phyloP scores from a whole-genome alignment of 192 early-diverging fungal species.

The Chytriomyces confervae region DNA sequence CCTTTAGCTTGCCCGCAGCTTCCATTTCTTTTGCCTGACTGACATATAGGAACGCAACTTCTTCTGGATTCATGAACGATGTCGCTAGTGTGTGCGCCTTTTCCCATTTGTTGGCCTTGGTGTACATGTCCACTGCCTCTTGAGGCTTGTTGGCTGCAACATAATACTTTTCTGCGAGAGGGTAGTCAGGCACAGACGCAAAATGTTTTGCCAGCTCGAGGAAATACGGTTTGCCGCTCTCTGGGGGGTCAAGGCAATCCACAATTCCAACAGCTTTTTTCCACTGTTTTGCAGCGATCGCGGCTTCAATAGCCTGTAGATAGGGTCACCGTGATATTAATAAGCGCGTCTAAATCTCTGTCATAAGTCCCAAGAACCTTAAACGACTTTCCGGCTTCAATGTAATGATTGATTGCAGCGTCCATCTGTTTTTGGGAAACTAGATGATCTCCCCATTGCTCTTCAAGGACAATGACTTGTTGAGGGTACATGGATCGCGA shows the following conservation, averaged over 20 bases:
- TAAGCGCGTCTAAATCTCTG: neutral
- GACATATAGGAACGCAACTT: slow-evolving; percentile 63
- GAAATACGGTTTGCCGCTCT: slow-evolving; percentile 57
- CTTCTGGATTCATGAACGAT: slow-evolving; percentile 63
- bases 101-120: slow-evolving; percentile 64
- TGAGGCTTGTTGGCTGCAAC: slow-evolving; percentile 61
- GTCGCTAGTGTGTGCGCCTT: slow-evolving; percentile 66
- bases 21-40: slow-evolving; percentile 68
- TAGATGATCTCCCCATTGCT: slow-evolving; percentile 73
- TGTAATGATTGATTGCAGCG: slow-evolving; percentile 71
- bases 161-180: slow-evolving; percentile 64
- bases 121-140: slow-evolving; percentile 72
- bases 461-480: slow-evolving; percentile 64
- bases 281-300: slow-evolving; percentile 53
- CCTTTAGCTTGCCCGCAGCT: slow-evolving; percentile 59
- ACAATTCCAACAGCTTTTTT: slow-evolving; percentile 67
- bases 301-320: slow-evolving; percentile 27
- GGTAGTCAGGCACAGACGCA: slow-evolving; percentile 47
- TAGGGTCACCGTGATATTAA: neutral
- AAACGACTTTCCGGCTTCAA: slow-evolving; percentile 64
- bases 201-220: slow-evolving; percentile 64
- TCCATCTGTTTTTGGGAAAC: slow-evolving; percentile 67
- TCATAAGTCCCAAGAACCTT: slow-evolving; percentile 48
- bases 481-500: slow-evolving; percentile 56
- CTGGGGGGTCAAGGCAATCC: slow-evolving; percentile 61